Percentiles rank a stretch among this genome's conserved stretches.
phyloP scores from a whole-genome alignment of 305 asterid genomes.

The Fraxinus floribunda region DNA sequence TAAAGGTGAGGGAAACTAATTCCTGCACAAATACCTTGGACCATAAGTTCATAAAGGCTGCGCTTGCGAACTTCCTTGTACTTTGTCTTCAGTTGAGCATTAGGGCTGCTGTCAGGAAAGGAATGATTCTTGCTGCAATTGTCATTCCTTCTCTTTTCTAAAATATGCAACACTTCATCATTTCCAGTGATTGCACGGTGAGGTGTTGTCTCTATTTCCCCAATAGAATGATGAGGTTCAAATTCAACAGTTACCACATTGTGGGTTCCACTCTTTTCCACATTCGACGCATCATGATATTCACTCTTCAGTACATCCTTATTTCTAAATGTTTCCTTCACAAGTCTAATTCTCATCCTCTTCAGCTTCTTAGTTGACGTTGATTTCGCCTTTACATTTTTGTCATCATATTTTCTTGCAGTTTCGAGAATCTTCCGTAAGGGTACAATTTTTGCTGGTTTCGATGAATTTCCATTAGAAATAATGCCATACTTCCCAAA shows the following conservation, averaged over 20 bases:
- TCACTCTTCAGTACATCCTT: slow-evolving; percentile 28
- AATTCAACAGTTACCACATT: slow-evolving; percentile 26
- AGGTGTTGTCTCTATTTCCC: slow-evolving; percentile 29
- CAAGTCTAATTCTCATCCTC: slow-evolving; percentile 28
- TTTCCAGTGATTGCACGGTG: slow-evolving; percentile 31
- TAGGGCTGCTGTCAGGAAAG: slow-evolving; percentile 24
- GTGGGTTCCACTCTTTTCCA: slow-evolving; percentile 18
- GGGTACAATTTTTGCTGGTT: slow-evolving; percentile 49
- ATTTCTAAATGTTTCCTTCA: slow-evolving; percentile 20
- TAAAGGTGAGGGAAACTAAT: slow-evolving; percentile 13
- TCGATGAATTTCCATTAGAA: slow-evolving; percentile 46
- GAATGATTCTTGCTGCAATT: slow-evolving; percentile 22
- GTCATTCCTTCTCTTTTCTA: slow-evolving; percentile 31
- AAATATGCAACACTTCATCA: slow-evolving; percentile 26
- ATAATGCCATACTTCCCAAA: slow-evolving; percentile 61
- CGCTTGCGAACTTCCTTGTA: slow-evolving; percentile 47
- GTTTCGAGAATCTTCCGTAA: slow-evolving; percentile 39
- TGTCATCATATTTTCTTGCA: slow-evolving; percentile 28
- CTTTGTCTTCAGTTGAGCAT: slow-evolving; percentile 34
- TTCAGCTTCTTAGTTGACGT: slow-evolving; percentile 27
- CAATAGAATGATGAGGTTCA: slow-evolving; percentile 29
- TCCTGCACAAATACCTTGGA: slow-evolving; percentile 39
- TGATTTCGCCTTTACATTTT: slow-evolving; percentile 26
- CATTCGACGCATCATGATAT: not conserved
- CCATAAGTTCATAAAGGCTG: slow-evolving; percentile 48